These are phyloP conservation scores for Leptographium flavum DNA, from an alignment of 2,329 filamentous ascomycete species.

Conservation along the genomic window DNA sequence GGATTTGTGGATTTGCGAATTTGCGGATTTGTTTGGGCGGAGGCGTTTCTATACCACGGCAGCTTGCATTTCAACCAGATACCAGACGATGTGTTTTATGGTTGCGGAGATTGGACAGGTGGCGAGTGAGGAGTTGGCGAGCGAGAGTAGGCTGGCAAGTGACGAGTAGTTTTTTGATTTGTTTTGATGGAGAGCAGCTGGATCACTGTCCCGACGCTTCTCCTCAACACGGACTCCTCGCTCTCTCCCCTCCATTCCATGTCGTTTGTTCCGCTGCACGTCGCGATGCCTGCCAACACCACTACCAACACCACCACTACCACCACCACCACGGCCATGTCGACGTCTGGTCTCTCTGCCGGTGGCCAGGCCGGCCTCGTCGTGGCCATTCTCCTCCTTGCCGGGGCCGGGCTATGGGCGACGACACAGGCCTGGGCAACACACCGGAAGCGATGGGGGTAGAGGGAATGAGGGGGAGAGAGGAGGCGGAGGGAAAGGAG, in stretches of 20 bases:
- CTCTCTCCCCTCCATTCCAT: not conserved
- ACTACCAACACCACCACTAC: not conserved
- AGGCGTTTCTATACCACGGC: no score
- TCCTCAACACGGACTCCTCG: no score
- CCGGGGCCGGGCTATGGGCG: constrained; percentile 7
- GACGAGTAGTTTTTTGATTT: no score
- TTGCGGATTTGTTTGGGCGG: no score
- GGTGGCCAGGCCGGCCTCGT: constrained; percentile 6
- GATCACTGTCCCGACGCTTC: no score
- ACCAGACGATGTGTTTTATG: no score
- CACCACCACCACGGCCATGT: not conserved
- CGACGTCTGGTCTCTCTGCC: not conserved
- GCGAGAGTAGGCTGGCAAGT: no score
- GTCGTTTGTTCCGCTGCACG: not conserved
- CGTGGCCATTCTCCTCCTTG: constrained; percentile 5
- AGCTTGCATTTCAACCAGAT: no score
- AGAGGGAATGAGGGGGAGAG: not conserved
- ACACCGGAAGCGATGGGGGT: not conserved
- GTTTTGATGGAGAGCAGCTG: no score
- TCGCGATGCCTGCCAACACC: not conserved
- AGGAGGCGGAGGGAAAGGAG: not conserved
- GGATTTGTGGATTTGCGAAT: not conserved
- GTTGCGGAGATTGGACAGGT: no score
- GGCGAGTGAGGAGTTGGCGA: no score
- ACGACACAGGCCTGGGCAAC: constrained; percentile 1